Conservation (phyloP, 306 rosid species). For the Psophocarpus tetragonolobus region DNA sequence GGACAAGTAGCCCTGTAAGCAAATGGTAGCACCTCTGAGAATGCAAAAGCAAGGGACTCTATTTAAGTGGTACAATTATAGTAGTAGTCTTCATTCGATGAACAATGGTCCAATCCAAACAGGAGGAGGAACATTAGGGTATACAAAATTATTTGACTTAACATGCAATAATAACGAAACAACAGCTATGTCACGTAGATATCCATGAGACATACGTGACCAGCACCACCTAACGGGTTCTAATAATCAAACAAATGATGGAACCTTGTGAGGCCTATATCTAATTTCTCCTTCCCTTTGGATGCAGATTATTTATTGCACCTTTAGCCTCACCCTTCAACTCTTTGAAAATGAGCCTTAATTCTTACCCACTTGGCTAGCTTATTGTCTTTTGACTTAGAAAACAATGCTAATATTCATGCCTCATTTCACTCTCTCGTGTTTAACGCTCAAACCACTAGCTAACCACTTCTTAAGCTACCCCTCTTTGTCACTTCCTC, state of each 20-base stretch:
- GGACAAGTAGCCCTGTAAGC: constrained; percentile 8
- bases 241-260: constrained; percentile 57
- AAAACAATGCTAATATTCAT: neutral
- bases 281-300: constrained; percentile 30
- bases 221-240: constrained; percentile 63
- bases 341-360: constrained; percentile 25
- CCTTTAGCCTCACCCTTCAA: neutral
- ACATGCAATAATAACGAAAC: constrained; percentile 27
- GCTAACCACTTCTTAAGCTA: constrained; percentile 17
- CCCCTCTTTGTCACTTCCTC: constrained; percentile 36
- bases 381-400: constrained; percentile 36
- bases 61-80: constrained; percentile 22
- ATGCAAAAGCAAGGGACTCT: constrained; percentile 29
- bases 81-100: neutral
- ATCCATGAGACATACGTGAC: constrained; percentile 70
- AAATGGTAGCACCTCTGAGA: neutral
- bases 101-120: constrained; percentile 22
- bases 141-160: constrained; percentile 40
- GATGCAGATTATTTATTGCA: constrained; percentile 41
- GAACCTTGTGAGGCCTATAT: constrained; percentile 64
- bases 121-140: constrained; percentile 12
- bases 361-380: constrained; percentile 39
- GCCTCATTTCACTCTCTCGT: constrained; percentile 46
- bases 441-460: constrained; percentile 44
- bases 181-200: constrained; percentile 39